Percentiles rank a stretch among this genome's conserved stretches.
Conservation (phyloP, 179 eudicot species). For the Corrigiola litoralis region DNA sequence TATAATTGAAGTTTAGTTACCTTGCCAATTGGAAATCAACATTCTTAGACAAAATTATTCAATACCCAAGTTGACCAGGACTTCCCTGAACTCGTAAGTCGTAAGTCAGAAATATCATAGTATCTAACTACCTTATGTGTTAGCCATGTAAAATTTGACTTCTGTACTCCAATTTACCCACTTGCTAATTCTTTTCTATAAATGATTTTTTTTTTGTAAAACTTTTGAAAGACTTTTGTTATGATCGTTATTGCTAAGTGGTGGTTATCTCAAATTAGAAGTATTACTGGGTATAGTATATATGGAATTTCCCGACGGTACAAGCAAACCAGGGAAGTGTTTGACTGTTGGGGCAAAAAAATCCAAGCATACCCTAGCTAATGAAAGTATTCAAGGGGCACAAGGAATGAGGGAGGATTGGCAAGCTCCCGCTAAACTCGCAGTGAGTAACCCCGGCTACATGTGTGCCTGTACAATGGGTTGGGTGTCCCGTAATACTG, state of each 20-base stretch:
- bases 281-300: not conserved
- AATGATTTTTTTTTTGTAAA: not conserved
- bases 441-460: conserved; percentile 24
- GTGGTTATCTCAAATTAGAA: not conserved
- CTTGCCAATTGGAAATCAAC: not conserved
- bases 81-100: not conserved
- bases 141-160: conserved; percentile 7
- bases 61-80: conserved; percentile 16
- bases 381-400: conserved; percentile 10
- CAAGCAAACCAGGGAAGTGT: conserved; percentile 22
- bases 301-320: conserved; percentile 4
- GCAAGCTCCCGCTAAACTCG: conserved; percentile 30
- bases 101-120: not conserved
- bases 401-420: conserved; percentile 12
- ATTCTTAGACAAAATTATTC: conserved; percentile 8
- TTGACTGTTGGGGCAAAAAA: conserved; percentile 5
- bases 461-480: conserved; percentile 28
- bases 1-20: conserved; percentile 21
- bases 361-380: not conserved
- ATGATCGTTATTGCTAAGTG: not conserved
- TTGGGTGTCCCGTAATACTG: conserved; percentile 25
- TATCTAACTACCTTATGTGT: not conserved
- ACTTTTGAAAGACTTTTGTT: not conserved
- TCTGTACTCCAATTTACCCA: conserved; percentile 19
- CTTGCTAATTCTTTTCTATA: conserved; percentile 14